Evolutionary conservation across 2,329 filamentous ascomycete species (phyloP).

Genomic region (Fusarium foetens): DNA sequence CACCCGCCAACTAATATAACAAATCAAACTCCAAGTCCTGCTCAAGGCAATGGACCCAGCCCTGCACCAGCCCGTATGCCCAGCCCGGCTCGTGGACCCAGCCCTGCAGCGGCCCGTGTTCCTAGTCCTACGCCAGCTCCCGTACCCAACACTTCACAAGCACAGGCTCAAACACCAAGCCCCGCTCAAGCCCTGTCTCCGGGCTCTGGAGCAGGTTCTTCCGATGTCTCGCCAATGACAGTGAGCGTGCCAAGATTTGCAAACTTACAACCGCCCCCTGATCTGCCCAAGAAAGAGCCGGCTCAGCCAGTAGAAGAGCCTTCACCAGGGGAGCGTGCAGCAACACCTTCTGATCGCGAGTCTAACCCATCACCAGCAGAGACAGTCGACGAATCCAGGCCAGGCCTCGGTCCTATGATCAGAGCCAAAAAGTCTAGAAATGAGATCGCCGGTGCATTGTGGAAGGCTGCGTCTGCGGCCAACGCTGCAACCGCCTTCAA

Average conservation of each 20-base stretch:
- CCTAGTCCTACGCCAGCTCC: constrained; percentile 7
- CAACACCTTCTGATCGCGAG: constrained; percentile 33
- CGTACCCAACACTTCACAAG: constrained; percentile 5
- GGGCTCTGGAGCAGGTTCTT: constrained; percentile 32
- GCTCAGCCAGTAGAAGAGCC: constrained; percentile 15
- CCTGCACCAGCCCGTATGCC: constrained; percentile 2
- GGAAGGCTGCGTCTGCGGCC: constrained; percentile 72
- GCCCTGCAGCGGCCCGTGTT: constrained; percentile 8
- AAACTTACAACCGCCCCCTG: constrained; percentile 30
- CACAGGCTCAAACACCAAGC: constrained; percentile 6
- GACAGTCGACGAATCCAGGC: constrained; percentile 28
- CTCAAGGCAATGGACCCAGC: background rate
- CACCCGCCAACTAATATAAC: background rate
- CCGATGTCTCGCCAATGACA: constrained; percentile 39
- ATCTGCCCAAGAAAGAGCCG: constrained; percentile 30
- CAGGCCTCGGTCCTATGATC: constrained; percentile 83
- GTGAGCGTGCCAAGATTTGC: constrained; percentile 37
- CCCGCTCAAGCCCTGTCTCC: constrained; percentile 12
- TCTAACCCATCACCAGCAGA: constrained; percentile 18
- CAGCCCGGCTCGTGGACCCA: constrained; percentile 3
- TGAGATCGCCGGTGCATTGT: constrained; percentile 80
- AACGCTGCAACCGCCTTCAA: constrained; percentile 74
- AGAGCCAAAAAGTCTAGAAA: constrained; percentile 78
- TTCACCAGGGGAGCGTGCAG: constrained; percentile 16
- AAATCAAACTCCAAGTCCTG: background rate